These are phyloP conservation scores for Podospora pseudopauciseta DNA, from an alignment of 495 filamentous ascomycete species.

Conservation along the genomic window DNA sequence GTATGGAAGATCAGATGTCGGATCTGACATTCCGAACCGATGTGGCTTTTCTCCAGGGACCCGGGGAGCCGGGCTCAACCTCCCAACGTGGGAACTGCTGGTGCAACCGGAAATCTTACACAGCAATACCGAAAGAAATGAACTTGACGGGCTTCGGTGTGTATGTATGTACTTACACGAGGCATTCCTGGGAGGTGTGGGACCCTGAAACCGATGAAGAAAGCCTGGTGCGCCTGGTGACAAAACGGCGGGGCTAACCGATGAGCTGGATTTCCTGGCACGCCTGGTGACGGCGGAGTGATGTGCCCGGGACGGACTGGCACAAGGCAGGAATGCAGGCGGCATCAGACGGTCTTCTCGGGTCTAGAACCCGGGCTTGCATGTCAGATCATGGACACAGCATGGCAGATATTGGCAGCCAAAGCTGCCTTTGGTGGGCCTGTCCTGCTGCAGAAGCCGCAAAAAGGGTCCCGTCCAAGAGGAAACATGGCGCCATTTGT, in stretches of 20 bases:
- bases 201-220: conserved; percentile 26
- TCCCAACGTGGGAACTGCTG: background rate
- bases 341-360: conserved; percentile 20
- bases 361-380: conserved; percentile 24
- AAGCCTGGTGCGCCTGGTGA: background rate
- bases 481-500: conserved; percentile 7
- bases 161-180: background rate
- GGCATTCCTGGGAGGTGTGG: background rate
- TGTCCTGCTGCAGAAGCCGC: conserved; percentile 6
- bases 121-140: no score
- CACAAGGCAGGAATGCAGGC: background rate
- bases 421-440: conserved; percentile 2
- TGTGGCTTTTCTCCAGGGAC: background rate
- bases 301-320: conserved; percentile 3
- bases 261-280: conserved; percentile 13
- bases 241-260: conserved; percentile 21
- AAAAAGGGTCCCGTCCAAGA: conserved; percentile 9
- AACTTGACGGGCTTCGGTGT: background rate
- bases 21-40: background rate
- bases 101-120: background rate
- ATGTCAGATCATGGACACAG: conserved; percentile 26
- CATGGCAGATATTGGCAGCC: background rate
- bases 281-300: background rate
- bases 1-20: background rate
- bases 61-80: conserved; percentile 7